phyloP scores from a whole-genome alignment of 495 filamentous ascomycete genomes.

The Tetracladium setigerum region DNA sequence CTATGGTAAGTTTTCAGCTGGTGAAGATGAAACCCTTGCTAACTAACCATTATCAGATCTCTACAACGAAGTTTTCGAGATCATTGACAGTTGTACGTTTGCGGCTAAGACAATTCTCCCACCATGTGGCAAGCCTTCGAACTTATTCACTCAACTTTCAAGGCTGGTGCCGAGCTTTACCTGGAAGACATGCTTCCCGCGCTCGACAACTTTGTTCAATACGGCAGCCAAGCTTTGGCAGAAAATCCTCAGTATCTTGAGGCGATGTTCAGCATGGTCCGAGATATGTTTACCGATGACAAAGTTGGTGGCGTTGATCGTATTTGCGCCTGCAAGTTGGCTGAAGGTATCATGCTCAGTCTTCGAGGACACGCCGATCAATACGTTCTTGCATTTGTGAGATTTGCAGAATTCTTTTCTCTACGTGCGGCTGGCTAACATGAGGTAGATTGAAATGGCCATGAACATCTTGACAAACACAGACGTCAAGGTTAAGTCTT shows the following conservation, averaged over 20 bases:
- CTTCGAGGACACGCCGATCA: conserved; percentile 85
- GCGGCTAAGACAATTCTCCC: conserved; percentile 89
- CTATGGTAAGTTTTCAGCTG: conserved; percentile 45
- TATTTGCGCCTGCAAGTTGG: conserved; percentile 98
- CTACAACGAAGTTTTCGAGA: conserved; percentile 97
- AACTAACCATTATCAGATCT: conserved; percentile 44
- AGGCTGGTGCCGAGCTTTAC: conserved; percentile 91
- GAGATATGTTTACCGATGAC: conserved; percentile 51
- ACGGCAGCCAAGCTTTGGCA: conserved; percentile 69
- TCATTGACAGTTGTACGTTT: conserved; percentile 99
- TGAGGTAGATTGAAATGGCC: conserved; percentile 56
- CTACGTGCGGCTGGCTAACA: conserved; percentile 15
- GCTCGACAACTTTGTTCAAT: conserved; percentile 93
- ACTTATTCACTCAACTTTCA: conserved; percentile 93
- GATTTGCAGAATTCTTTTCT: not conserved
- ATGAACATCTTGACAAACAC: conserved; percentile 68
- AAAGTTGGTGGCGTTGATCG: conserved; percentile 92
- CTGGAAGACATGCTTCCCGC: conserved; percentile 99
- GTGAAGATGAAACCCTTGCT: not conserved
- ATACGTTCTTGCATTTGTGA: conserved; percentile 69
- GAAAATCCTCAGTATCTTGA: conserved; percentile 80
- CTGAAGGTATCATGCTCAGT: conserved; percentile 93
- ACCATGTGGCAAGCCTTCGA: conserved; percentile 99
- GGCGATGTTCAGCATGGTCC: conserved; percentile 77
- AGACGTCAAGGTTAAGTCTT: conserved; percentile 78